These are phyloP conservation scores for Lactarius quietus DNA, from an alignment of 768 basidiomycete species.

Conservation along the genomic window DNA sequence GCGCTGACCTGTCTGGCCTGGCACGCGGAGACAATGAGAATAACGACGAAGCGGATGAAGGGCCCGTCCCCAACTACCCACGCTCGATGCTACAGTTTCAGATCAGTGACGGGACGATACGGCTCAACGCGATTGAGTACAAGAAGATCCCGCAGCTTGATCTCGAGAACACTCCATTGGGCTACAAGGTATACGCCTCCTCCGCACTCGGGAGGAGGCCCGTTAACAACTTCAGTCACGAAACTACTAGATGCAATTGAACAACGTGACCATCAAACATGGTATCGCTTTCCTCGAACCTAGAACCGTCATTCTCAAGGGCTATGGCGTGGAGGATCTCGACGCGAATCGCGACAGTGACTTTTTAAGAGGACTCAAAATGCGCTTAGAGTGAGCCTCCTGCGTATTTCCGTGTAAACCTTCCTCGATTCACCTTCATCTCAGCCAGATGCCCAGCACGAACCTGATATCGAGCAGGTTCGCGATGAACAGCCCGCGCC, in stretches of 20 bases:
- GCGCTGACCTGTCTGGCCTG: constrained; percentile 46
- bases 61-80: constrained; percentile 78
- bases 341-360: constrained; percentile 53
- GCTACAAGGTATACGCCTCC: constrained; percentile 62
- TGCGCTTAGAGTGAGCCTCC: constrained; percentile 57
- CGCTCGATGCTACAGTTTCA: constrained; percentile 73
- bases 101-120: constrained; percentile 72
- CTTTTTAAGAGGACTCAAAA: constrained; percentile 59
- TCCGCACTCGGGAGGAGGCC: background rate
- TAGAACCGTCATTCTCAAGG: constrained; percentile 54
- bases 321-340: constrained; percentile 60
- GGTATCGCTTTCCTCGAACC: constrained; percentile 81
- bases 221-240: constrained; percentile 1
- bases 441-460: constrained; percentile 16
- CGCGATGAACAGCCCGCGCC: background rate
- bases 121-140: constrained; percentile 76
- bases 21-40: constrained; percentile 50
- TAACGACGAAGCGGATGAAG: constrained; percentile 57
- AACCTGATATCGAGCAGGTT: background rate
- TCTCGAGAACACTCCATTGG: constrained; percentile 74
- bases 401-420: background rate
- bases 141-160: constrained; percentile 57
- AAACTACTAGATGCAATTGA: constrained; percentile 57
- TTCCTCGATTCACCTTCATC: background rate
- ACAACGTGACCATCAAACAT: constrained; percentile 59